Percentiles rank a stretch among this genome's conserved stretches.
Conservation (phyloP, 208 protist genomes). For the Trichomonas gallinae region DNA sequence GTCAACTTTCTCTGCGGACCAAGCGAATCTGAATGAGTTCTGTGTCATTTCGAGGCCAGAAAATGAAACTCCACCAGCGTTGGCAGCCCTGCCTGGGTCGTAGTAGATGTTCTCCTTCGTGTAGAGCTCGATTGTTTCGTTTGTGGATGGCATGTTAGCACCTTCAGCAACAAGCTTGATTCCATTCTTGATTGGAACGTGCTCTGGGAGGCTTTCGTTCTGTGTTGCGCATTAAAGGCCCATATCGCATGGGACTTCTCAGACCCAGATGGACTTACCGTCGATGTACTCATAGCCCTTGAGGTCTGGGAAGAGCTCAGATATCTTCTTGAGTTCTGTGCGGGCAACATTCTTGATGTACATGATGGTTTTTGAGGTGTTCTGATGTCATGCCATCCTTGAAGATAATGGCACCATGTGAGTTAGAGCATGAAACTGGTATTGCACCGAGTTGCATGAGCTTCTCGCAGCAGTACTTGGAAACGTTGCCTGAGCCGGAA, state of each 20-base stretch:
- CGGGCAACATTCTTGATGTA: not conserved
- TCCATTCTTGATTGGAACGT: conserved; percentile 56
- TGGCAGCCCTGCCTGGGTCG: conserved; percentile 70
- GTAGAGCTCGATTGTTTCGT: conserved; percentile 57
- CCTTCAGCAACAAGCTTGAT: conserved; percentile 62
- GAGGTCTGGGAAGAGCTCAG: too few species aligned
- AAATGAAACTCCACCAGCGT: conserved; percentile 70
- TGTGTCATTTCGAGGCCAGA: conserved; percentile 79
- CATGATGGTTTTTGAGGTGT: not conserved
- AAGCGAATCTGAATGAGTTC: conserved; percentile 58
- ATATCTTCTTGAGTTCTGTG: too few species aligned
- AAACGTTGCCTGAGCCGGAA: conserved; percentile 73
- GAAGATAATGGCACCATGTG: not conserved
- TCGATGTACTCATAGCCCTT: not conserved
- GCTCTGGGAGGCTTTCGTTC: conserved; percentile 63
- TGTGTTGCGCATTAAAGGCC: conserved; percentile 71
- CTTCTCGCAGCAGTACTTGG: conserved; percentile 62
- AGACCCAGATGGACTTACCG: too few species aligned
- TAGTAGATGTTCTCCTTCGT: conserved; percentile 52
- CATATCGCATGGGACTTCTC: conserved; percentile 58
- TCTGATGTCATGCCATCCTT: not conserved
- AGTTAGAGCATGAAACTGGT: not conserved
- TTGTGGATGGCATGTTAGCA: conserved; percentile 68
- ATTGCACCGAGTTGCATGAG: conserved; percentile 58
- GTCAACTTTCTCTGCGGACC: conserved; percentile 65